Evolutionary conservation across 1,139 yeast species (phyloP), one percentile per base, ranked within the genome.

Genomic region (Komagataea norvegica): DNA sequence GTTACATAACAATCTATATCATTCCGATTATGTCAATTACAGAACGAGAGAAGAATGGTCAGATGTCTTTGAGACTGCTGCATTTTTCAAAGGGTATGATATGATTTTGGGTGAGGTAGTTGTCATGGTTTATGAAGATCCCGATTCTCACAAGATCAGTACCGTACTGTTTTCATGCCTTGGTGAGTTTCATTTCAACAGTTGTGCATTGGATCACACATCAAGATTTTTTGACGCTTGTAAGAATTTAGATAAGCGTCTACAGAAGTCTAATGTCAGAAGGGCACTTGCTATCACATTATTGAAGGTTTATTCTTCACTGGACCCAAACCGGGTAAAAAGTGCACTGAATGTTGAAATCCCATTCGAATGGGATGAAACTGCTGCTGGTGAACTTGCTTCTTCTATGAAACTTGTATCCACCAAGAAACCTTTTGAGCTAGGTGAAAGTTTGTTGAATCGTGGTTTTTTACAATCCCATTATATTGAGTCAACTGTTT

Each of bases 191-290:
- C 68, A 75, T 14, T 78, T 76, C 51, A 70, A 72, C 25, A 70
- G 80, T 33, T 64, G 88, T 53, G 75, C 86, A 6, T 60, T 86
- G 25, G 75, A 73, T 41, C 59, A 68, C 0, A 60, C 71, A 29
- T 85, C 95, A 2, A 67, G 85, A 37, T 89, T 79, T 56, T 84
- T 73, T 64, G 87, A 84, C 2, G 93, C 95, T 2, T 76, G 93
- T 49, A 76, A 79, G 46, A 87, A 87, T 52, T 64, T 89, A 34
- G 58, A 71, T 1, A 66, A 68, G 0, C 60, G 67, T 10, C 69
- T 70, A 49, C 66, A 67, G 46, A 58, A 66, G 10, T 76, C 87
- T 11, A 75, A 75, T 36, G 86, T 82, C 5, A 68, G 94, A 45
- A 71, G 77, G 45, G 80, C 93, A 0, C 64, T 89, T 30, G 96